Evolutionary conservation across 257 asterid genomes (phyloP).

Genomic region (Linaria vulgaris): DNA sequence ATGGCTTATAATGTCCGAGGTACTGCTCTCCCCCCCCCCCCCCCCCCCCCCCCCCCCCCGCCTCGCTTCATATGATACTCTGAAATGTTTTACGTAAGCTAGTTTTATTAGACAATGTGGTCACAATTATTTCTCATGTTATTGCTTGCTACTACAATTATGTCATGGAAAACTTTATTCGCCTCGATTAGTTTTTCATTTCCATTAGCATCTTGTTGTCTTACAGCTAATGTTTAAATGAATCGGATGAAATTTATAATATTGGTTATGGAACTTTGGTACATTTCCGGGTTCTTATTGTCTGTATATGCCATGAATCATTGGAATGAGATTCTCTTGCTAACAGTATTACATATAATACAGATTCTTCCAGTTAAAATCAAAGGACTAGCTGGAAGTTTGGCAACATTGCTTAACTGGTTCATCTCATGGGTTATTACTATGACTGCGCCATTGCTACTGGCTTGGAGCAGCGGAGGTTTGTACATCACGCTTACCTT

Average conservation of each 20-base stretch:
- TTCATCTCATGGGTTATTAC: constrained; percentile 48
- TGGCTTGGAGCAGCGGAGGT: constrained; percentile 76
- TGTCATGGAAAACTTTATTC: too few species aligned
- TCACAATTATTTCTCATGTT: too few species aligned
- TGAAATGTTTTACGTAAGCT: too few species aligned
- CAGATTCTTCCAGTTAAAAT: constrained; percentile 75
- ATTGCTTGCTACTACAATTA: too few species aligned
- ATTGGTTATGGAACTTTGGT: not conserved
- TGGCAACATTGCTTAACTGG: constrained; percentile 56
- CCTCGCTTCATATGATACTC: too few species aligned
- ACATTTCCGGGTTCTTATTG: not conserved
- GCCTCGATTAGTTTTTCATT: too few species aligned
- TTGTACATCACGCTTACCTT: constrained; percentile 13
- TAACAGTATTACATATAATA: not conserved
- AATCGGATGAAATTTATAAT: not conserved
- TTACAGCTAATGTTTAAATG: too few species aligned
- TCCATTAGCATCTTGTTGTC: too few species aligned
- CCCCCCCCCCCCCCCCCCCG: too few species aligned
- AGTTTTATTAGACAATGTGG: too few species aligned
- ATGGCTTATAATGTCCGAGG: constrained; percentile 79
- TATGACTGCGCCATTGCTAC: constrained; percentile 58
- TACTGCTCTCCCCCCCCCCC: constrained; percentile 25
- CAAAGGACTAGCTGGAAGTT: constrained; percentile 68
- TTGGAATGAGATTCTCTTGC: not conserved
- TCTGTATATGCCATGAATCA: not conserved